These are phyloP conservation scores for Bryoerythrophyllum caledonicum DNA, from an alignment of 225 moss, liverwort and hornwort genomes.

Conservation along the genomic window DNA sequence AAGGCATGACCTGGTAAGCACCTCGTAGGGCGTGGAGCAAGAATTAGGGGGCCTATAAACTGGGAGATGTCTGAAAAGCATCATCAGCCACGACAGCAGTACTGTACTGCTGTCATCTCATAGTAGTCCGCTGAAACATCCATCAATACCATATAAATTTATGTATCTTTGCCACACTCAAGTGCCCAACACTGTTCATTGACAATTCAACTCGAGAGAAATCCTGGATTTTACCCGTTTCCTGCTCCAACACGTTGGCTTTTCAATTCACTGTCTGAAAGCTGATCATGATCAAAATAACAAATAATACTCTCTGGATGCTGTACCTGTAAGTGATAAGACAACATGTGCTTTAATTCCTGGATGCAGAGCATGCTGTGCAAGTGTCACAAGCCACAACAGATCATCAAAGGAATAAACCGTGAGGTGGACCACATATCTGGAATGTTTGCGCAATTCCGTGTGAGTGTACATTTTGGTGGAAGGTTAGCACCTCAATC, in stretches of 20 bases:
- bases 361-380: not conserved
- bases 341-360: not conserved
- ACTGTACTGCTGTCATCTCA: not conserved
- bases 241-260: not conserved
- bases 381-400: not conserved
- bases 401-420: not conserved
- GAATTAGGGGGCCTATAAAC: slow-evolving; percentile 7
- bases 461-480: too few species aligned
- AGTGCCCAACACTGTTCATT: not conserved
- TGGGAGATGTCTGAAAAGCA: slow-evolving; percentile 45
- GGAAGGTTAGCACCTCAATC: too few species aligned
- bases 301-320: not conserved
- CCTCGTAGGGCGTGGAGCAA: not conserved
- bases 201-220: not conserved
- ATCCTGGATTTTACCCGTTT: not conserved
- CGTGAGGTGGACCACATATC: not conserved
- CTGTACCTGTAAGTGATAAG: slow-evolving; percentile 3
- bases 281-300: not conserved
- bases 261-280: slow-evolving; percentile 10
- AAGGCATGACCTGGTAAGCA: slow-evolving; percentile 16
- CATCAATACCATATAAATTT: not conserved
- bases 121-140: not conserved
- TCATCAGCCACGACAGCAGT: not conserved
- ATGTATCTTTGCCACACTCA: slow-evolving; percentile 16
- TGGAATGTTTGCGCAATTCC: too few species aligned